Percentiles rank a stretch among this genome's conserved stretches.
Evolutionary conservation across 495 filamentous ascomycete species (phyloP).

Genomic region (Chaetomium cochliodes): DNA sequence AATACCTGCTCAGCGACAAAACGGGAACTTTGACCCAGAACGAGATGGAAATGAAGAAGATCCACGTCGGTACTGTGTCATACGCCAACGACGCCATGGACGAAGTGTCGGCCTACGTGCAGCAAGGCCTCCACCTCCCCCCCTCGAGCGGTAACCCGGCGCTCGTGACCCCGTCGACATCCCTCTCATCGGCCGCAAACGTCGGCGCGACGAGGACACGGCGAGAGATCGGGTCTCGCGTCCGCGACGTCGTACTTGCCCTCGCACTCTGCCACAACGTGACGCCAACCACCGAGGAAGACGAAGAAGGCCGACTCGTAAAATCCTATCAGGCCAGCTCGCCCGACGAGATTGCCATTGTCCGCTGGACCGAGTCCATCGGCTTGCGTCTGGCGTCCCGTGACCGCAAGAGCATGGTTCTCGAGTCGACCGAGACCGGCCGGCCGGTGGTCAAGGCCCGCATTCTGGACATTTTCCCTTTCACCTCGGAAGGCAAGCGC

Average conservation of each 20-base stretch:
- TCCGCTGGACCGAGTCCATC: slow-evolving; percentile 90
- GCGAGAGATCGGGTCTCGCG: slow-evolving; percentile 88
- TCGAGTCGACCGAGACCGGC: slow-evolving; percentile 77
- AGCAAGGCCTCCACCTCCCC: slow-evolving; percentile 68
- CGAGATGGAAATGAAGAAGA: slow-evolving; percentile 98
- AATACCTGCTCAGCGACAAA: slow-evolving; percentile 96
- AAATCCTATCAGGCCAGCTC: slow-evolving; percentile 95
- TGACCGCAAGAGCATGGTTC: slow-evolving; percentile 77
- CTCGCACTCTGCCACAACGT: slow-evolving; percentile 97
- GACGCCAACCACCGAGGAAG: slow-evolving; percentile 78
- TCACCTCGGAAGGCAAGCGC: slow-evolving; percentile 94
- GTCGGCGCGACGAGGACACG: slow-evolving; percentile 72
- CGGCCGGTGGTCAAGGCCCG: slow-evolving; percentile 78
- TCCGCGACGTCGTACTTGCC: slow-evolving; percentile 86
- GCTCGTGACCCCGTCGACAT: slow-evolving; percentile 73
- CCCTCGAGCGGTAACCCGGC: slow-evolving; percentile 37
- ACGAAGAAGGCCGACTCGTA: slow-evolving; percentile 70
- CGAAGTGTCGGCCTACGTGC: slow-evolving; percentile 82
- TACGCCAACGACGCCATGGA: slow-evolving; percentile 99
- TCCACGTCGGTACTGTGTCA: slow-evolving; percentile 95
- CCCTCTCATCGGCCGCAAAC: slow-evolving; percentile 57
- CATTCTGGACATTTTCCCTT: slow-evolving; percentile 93
- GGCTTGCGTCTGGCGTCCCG: slow-evolving; percentile 82
- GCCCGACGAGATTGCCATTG: slow-evolving; percentile 97
- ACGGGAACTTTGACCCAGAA: slow-evolving; percentile 97